These are phyloP conservation scores for Tuber indicum DNA, from an alignment of 495 filamentous ascomycete species.

Conservation along the genomic window DNA sequence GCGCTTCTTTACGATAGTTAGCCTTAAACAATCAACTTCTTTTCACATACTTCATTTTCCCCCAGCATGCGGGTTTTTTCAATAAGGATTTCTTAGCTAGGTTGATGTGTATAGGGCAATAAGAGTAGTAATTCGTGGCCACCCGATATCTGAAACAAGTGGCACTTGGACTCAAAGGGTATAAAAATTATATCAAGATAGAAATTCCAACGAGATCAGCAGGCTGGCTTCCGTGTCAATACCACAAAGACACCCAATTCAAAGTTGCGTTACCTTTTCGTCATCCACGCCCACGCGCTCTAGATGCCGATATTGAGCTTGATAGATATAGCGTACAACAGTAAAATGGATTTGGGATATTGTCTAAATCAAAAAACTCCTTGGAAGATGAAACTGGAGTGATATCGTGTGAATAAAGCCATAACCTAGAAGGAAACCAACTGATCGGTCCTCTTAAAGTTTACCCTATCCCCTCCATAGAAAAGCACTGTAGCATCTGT, in stretches of 20 bases:
- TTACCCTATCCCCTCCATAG: not conserved
- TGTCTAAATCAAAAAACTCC: not conserved
- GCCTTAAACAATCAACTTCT: not conserved
- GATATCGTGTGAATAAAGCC: not conserved
- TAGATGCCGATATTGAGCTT: not conserved
- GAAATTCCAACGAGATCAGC: not conserved
- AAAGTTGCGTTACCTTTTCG: not conserved
- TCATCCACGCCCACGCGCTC: not conserved
- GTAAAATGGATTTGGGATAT: not conserved
- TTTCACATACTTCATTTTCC: not conserved
- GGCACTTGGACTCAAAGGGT: not conserved
- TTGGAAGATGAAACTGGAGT: not conserved
- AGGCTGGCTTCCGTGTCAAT: not conserved
- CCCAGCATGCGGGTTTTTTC: not conserved
- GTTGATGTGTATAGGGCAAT: not conserved
- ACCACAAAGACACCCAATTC: not conserved
- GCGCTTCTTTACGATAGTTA: not conserved
- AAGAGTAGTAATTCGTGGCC: not conserved
- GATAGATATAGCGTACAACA: not conserved
- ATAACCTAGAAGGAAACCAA: not conserved
- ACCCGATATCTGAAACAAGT: not conserved
- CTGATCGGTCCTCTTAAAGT: not conserved
- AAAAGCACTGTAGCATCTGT: no score
- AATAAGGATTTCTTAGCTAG: not conserved
- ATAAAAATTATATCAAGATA: not conserved